A percentile compares a stretch with the other conserved stretches of the same genome.
phyloP scores from a whole-genome alignment of 2,329 filamentous ascomycete species.

The Colletotrichum brevisporum region DNA sequence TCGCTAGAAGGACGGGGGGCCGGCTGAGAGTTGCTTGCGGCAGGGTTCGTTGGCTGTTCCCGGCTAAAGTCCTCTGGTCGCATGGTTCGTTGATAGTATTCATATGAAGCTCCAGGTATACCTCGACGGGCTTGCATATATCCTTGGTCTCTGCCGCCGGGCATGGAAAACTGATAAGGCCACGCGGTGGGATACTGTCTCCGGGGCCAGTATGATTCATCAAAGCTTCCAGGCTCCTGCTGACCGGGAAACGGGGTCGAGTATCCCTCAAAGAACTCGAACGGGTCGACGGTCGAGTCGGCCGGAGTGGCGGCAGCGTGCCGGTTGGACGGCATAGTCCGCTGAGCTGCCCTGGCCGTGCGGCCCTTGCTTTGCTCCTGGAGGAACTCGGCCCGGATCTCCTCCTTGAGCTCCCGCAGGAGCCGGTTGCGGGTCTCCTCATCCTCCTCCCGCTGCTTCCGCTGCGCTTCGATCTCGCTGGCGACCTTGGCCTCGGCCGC shows the following conservation, averaged over 20 bases:
- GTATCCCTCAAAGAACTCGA: conserved; percentile 5
- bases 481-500: not conserved
- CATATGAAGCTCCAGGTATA: not conserved
- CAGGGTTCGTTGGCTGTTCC: not conserved
- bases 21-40: not conserved
- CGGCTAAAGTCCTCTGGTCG: not conserved
- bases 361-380: not conserved
- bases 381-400: not conserved
- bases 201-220: not conserved
- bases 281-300: not conserved
- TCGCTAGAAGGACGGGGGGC: not conserved
- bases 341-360: not conserved
- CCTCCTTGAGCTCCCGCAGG: not conserved
- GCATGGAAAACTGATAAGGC: not conserved
- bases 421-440: not conserved
- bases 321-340: not conserved
- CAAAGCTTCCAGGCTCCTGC: not conserved
- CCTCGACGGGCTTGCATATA: not conserved
- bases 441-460: not conserved
- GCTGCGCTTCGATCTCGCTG: not conserved
- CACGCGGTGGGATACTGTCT: not conserved
- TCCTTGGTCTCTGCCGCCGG: not conserved
- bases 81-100: not conserved
- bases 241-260: not conserved
- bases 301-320: not conserved